phyloP scores from a whole-genome alignment of 1,139 yeast genomes.

The Zygotorulaspora mrakii region DNA sequence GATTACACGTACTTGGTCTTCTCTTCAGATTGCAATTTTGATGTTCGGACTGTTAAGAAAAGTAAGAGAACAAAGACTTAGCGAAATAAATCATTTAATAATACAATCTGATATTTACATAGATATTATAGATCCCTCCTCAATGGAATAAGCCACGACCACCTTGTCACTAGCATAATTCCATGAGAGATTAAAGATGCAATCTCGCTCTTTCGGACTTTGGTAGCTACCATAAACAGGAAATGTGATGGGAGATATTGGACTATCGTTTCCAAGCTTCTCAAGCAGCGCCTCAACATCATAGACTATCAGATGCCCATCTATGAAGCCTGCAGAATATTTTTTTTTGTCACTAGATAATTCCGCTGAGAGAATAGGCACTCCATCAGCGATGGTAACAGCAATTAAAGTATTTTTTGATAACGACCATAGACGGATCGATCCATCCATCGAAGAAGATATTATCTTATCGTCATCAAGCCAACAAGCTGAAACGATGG shows the following conservation, averaged over 20 bases:
- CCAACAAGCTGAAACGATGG: constrained; percentile 57
- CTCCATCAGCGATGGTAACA: constrained; percentile 43
- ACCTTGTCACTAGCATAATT: constrained; percentile 12
- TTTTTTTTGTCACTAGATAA: constrained; percentile 48
- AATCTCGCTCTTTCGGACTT: constrained; percentile 20
- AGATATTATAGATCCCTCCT: constrained; percentile 16
- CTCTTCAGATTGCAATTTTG: too few species aligned
- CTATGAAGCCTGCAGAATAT: constrained; percentile 61
- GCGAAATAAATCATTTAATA: constrained; percentile 2
- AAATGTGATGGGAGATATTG: constrained; percentile 11
- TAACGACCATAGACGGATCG: constrained; percentile 65
- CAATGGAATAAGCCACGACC: constrained; percentile 17
- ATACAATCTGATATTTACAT: constrained; percentile 10
- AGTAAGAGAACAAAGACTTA: neutral
- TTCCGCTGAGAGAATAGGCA: constrained; percentile 52
- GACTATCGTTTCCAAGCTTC: constrained; percentile 5
- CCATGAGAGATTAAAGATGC: constrained; percentile 22
- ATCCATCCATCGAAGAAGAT: constrained; percentile 67
- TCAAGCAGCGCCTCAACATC: constrained; percentile 17
- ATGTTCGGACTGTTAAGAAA: too few species aligned
- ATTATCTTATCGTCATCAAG: constrained; percentile 39
- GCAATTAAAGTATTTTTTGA: constrained; percentile 42
- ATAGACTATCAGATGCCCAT: constrained; percentile 43
- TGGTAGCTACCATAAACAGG: constrained; percentile 15
- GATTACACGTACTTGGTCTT: too few species aligned